Percentiles rank a stretch among this genome's conserved stretches.
These are phyloP conservation scores for Melastoma candidum DNA, from an alignment of 441 rosid species.

Conservation along the genomic window DNA sequence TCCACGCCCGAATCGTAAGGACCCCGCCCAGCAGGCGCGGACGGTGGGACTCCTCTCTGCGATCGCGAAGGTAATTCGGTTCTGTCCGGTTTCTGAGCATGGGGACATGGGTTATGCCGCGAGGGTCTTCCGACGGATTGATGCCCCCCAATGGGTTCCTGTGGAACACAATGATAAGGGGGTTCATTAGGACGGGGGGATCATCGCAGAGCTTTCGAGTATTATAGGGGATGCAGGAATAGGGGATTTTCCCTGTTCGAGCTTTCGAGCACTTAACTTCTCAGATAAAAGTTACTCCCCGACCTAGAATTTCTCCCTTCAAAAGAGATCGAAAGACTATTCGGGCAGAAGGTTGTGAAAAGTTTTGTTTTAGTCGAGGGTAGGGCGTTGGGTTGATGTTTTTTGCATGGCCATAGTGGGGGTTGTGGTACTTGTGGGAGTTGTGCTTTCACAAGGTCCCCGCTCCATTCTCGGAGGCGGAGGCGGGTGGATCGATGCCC, in stretches of 20 bases:
- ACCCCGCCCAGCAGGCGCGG: slow-evolving; percentile 13
- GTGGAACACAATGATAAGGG: slow-evolving; percentile 25
- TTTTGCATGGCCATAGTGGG: no score
- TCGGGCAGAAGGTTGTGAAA: no score
- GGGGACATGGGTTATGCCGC: slow-evolving; percentile 27
- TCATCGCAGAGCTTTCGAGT: slow-evolving; percentile 19
- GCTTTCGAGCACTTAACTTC: no score
- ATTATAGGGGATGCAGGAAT: slow-evolving; percentile 15
- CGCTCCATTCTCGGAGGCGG: background rate
- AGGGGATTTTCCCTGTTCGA: slow-evolving; percentile 1
- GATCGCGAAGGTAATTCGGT: slow-evolving; percentile 22
- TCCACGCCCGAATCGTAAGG: slow-evolving; percentile 25
- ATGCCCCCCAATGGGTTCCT: slow-evolving; percentile 23
- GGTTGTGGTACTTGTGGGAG: no score
- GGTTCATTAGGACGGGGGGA: slow-evolving; percentile 14
- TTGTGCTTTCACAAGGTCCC: no score
- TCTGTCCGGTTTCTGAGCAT: slow-evolving; percentile 27
- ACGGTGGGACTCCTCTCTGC: slow-evolving; percentile 12
- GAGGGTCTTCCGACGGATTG: slow-evolving; percentile 11
- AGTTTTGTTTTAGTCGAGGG: no score
- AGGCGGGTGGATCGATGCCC: slow-evolving; percentile 14
- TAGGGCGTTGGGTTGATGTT: no score
- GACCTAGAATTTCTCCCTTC: no score
- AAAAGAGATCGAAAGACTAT: no score
- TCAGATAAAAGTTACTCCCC: no score